Base-by-base conservation (phyloP, 352 stramenopile genomes). In the Phytophthora podocarpi region DNA sequence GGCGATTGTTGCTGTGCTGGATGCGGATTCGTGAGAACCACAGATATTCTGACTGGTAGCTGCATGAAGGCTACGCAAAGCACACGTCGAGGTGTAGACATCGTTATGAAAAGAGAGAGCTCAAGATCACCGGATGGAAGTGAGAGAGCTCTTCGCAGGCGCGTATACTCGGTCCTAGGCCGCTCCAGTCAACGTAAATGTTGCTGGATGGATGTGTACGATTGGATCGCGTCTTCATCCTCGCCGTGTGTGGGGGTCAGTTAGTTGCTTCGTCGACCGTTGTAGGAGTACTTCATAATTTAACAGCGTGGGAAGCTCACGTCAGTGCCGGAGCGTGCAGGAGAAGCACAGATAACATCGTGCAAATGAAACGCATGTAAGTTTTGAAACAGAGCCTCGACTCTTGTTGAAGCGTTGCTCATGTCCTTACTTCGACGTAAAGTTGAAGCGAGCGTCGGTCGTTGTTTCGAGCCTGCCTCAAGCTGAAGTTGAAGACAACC, bases 101-200 rank as follows among this genome's bases (percentile, higher is more conserved):
- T 39, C 24, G 46, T 43, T 64, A 41, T 30, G 32, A 39, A 45
- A 43, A 31, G n/a, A n/a, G 28, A 35, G 30, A 52, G 40, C 51
- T 52, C 45, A 37, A 59, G 51, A 47, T 64, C 59, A 73, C 64
- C 64, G 34, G 46, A 43, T 66, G 64, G 46, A 73, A 69, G 64
- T 69, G 47, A 61, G 37, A 56, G 46, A 37, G 41, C 49, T 57
- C 23, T 46, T 18, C 11, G 24, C 12, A 28, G n/a, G 32, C 18
- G 39, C 20, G 20, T 32, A 36, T 15, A 51, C 5, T 41, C 27
- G 23, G 30, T 40, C 23, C 18, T 35, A 21, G 48, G 53, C 47
- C 28, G 42, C 15, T 45, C 26, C n/a, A 50, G 55, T 10, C 6
- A 35, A 5, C 15, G 52, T 11, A 28, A 11, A 23, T 31, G 32